These are phyloP conservation scores for Corinectria fuckeliana DNA, from an alignment of 2,329 filamentous ascomycete genomes.

Conservation along the genomic window DNA sequence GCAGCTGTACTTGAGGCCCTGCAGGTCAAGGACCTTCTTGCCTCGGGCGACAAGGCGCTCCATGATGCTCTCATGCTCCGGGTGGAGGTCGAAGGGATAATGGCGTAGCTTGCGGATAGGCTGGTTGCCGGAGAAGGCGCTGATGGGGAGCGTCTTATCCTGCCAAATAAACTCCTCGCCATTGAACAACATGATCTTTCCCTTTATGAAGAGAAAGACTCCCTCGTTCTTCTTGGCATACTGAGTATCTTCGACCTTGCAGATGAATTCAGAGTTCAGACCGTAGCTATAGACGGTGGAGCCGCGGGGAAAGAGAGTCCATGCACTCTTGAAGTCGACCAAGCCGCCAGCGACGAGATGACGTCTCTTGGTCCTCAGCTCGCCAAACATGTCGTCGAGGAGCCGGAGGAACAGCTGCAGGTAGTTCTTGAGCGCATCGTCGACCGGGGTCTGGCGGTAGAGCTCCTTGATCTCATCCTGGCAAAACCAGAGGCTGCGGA, in stretches of 20 bases:
- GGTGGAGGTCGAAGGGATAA: constrained; percentile 46
- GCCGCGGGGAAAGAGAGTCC: constrained; percentile 52
- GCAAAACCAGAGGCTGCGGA: constrained; percentile 52
- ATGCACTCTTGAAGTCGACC: constrained; percentile 50
- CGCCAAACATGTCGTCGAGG: constrained; percentile 52
- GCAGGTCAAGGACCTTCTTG: constrained; percentile 49
- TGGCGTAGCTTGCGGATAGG: constrained; percentile 48
- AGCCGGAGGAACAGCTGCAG: constrained; percentile 49
- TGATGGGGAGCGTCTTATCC: constrained; percentile 40
- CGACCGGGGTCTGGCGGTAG: constrained; percentile 34
- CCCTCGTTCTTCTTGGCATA: constrained; percentile 33
- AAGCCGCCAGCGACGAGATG: constrained; percentile 47
- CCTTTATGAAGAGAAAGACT: constrained; percentile 36
- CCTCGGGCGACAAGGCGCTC: constrained; percentile 44
- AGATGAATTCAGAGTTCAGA: constrained; percentile 50
- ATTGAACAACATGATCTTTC: constrained; percentile 48
- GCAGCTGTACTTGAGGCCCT: constrained; percentile 49
- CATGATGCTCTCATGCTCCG: constrained; percentile 39
- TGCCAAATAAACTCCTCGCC: constrained; percentile 51
- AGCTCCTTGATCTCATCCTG: constrained; percentile 50
- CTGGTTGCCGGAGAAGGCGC: constrained; percentile 47
- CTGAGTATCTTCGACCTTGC: constrained; percentile 45
- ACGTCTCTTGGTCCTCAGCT: constrained; percentile 45
- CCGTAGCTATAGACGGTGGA: constrained; percentile 48
- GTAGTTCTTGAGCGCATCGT: constrained; percentile 44